Evolutionary conservation across 1,284 basidiomycete genomes (phyloP), one percentile per base, ranked within the genome.

Genomic region (Ceratobasidium sp.): DNA sequence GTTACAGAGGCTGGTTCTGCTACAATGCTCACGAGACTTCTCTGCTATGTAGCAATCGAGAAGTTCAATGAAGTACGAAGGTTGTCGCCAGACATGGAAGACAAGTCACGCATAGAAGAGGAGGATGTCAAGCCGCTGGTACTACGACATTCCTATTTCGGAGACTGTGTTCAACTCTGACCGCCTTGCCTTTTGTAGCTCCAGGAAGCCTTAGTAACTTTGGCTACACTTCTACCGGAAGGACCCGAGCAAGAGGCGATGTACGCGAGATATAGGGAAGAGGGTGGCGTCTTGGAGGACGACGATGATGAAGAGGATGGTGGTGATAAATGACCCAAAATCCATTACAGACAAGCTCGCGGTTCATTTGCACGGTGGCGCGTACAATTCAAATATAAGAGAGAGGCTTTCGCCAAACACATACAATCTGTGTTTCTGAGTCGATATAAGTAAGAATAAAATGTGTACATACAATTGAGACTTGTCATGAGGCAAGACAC

Each of bases 191-290:
- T 26, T 2, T n/a, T 46, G 1, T 58, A 77, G 73, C 63, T 67
- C 15, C 55, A 67, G 42, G 73, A 77, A 42, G 58, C 73, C 15
- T 18, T 77, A 28, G 73, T 77, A 7, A 77, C 73, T 12, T 40
- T 77, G 5, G 73, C 73, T n/a, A 77, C 63, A 0, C 63, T 77
- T 6, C n/a, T 77, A 13, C 73, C 73, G 7, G 73, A 77, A 58
- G 73, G 73, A 49, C 26, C 53, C 26, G 73, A 77, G 40, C 73
- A 77, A 33, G 73, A 77, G 4, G 28, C 63, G 1, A 77, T 68
- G 64, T 77, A 77, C 42, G 63, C 63, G 33, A 51, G 64, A 10
- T 77, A 77, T 60, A 20, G 42, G 33, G 61, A 26, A 15, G 73
- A 77, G 44, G 73, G 73, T 9, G 73, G 73, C 1, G 53, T 58